These are phyloP conservation scores for Biscogniauxia sp. DNA, from an alignment of 2,329 filamentous ascomycete species.

Conservation along the genomic window DNA sequence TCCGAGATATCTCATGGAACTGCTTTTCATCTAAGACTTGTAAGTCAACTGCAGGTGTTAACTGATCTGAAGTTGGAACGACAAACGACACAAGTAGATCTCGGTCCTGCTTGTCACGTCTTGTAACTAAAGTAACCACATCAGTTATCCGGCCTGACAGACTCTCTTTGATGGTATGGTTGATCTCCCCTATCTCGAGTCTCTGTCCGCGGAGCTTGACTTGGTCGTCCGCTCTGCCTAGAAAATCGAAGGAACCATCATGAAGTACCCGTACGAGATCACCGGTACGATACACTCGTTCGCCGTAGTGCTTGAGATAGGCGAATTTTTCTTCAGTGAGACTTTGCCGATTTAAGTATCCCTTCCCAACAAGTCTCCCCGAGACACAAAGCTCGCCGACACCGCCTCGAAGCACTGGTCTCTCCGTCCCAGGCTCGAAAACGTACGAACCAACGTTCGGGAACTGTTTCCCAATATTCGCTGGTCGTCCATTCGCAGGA, in stretches of 20 bases:
- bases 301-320: conserved; percentile 51
- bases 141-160: conserved; percentile 56
- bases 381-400: conserved; percentile 88
- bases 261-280: conserved; percentile 80
- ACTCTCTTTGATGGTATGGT: conserved; percentile 70
- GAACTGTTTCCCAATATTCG: conserved; percentile 86
- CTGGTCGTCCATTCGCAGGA: conserved; percentile 71
- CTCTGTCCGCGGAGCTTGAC: conserved; percentile 88
- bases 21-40: conserved; percentile 32
- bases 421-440: conserved; percentile 64
- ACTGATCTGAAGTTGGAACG: conserved; percentile 32
- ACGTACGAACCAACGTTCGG: conserved; percentile 85
- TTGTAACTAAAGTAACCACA: conserved; percentile 71
- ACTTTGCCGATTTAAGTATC: conserved; percentile 79
- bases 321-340: conserved; percentile 78
- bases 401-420: conserved; percentile 72
- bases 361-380: conserved; percentile 82
- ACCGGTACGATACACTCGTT: conserved; percentile 80
- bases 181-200: conserved; percentile 88
- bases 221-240: conserved; percentile 86
- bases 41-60: conserved; percentile 10
- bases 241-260: conserved; percentile 81
- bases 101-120: conserved; percentile 69
- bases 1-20: conserved; percentile 39
- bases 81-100: conserved; percentile 82